These are phyloP conservation scores for Tilletia horrida DNA, from an alignment of 1,284 basidiomycete species.

Conservation along the genomic window DNA sequence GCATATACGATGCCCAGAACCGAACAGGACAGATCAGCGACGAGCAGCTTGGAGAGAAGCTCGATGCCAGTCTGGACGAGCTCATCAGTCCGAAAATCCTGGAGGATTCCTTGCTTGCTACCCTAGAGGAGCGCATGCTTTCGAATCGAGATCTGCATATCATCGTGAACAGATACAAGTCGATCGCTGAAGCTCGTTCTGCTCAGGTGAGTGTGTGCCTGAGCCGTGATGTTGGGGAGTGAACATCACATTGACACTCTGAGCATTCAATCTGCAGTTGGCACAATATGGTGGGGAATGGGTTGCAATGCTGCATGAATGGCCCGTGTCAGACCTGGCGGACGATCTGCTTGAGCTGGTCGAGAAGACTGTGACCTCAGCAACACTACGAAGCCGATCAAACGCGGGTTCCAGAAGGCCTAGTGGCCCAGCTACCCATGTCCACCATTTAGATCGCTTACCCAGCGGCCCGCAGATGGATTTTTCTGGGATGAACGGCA, in stretches of 20 bases:
- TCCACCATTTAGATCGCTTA: background rate
- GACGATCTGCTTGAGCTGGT: constrained; percentile 26
- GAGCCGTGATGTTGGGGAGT: background rate
- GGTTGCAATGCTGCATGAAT: constrained; percentile 25
- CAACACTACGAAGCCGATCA: background rate
- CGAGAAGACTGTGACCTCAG: background rate
- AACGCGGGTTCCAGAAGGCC: too few species aligned
- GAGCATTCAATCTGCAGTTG: constrained; percentile 14
- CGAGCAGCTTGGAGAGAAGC: constrained; percentile 19
- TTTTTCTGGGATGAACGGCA: background rate
- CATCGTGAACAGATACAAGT: constrained; percentile 32
- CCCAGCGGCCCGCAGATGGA: background rate
- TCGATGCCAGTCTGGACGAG: constrained; percentile 28
- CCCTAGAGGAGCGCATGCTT: constrained; percentile 30
- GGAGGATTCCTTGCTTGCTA: constrained; percentile 26
- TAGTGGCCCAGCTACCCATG: too few species aligned
- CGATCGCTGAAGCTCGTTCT: constrained; percentile 30
- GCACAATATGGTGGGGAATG: constrained; percentile 25
- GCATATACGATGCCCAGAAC: constrained; percentile 23
- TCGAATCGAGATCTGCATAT: constrained; percentile 26
- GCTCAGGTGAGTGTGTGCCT: constrained; percentile 18
- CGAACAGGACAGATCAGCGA: constrained; percentile 26
- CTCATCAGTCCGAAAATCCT: constrained; percentile 33
- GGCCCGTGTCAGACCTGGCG: constrained; percentile 28
- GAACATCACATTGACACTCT: background rate